Evolutionary conservation across 2,329 filamentous ascomycete genomes (phyloP).

Genomic region (Apiospora malaysiana): DNA sequence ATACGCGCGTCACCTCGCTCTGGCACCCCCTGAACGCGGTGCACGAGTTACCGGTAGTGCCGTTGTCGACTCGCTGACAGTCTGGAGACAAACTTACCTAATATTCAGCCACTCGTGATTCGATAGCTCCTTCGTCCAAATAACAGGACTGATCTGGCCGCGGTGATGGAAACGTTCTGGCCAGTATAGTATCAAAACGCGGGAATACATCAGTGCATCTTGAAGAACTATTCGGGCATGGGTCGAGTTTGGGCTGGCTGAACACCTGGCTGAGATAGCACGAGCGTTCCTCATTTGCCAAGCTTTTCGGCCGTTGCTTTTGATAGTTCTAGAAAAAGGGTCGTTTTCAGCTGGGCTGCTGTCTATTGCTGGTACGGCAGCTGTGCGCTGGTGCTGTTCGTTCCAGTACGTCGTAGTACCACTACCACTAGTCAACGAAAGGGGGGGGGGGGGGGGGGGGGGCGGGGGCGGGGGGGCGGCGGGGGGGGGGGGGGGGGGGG

Average conservation of each 20-base stretch:
- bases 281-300: not conserved
- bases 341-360: not conserved
- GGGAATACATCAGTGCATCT: not conserved
- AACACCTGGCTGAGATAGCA: not conserved
- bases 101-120: not conserved
- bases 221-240: not conserved
- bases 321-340: constrained; percentile 1
- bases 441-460: too few relatives aligned
- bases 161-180: not conserved
- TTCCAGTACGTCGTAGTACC: too few relatives aligned
- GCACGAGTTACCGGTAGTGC: constrained; percentile 9
- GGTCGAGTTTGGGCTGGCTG: not conserved
- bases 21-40: not conserved
- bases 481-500: too few relatives aligned
- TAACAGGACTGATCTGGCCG: too few relatives aligned
- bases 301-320: constrained; percentile 8
- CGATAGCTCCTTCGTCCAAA: not conserved
- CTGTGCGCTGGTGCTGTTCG: not conserved
- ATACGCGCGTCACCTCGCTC: constrained; percentile 15
- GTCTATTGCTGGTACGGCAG: not conserved
- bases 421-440: not conserved
- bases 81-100: not conserved
- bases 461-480: too few relatives aligned
- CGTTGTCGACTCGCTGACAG: not conserved
- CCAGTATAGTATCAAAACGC: not conserved